Evolutionary conservation across 371 early-diverging fungal genomes (phyloP), one percentile per base, ranked within the genome.

Genomic region (Mortierella sp.): DNA sequence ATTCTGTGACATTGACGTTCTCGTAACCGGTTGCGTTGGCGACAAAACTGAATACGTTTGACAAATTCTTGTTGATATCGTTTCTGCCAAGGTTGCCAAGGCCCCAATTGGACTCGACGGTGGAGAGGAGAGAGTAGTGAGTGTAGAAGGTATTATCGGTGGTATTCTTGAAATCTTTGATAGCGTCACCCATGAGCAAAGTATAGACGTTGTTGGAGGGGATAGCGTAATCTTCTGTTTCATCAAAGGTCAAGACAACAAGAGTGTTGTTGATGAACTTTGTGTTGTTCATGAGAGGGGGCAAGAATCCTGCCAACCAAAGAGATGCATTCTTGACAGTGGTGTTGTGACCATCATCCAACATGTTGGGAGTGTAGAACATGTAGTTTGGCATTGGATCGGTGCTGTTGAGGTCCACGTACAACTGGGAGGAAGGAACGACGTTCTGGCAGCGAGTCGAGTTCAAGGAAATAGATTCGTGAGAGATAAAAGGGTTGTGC

Each of bases 51-150:
- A 83, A 87, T 22, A 87, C 85, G 50, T 87, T 88, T 43, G 77
- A 69, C 65, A 55, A 74, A 40, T 41, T 77, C 67, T 55, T 67
- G 72, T 71, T 84, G 9, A 78, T 68, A 67, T 91, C 92, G 53
- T 76, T 74, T 43, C 86, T 84, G 9, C 91, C 91, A 65, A 91
- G 69, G 72, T 78, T 85, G 16, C 89, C 88, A n/a, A 93, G 84
- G 45, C 85, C 90, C 90, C 89, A 92, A 80, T 89, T 89, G 33
- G 85, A 71, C 76, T 92, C 90, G 22, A 92, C 82, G 36, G 91
- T 92, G 24, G 87, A 85, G 19, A 94, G 69, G 19, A 87, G 63
- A 16, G 88, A 88, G 76, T 92, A 93, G 63, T 93, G 94, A 36
- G 83, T 85, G 74, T 92, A 93, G n/a, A 66, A 65, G 10, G 87